Conservation (phyloP, 192 early-diverging fungal genomes). For the Coemansia sp. region DNA sequence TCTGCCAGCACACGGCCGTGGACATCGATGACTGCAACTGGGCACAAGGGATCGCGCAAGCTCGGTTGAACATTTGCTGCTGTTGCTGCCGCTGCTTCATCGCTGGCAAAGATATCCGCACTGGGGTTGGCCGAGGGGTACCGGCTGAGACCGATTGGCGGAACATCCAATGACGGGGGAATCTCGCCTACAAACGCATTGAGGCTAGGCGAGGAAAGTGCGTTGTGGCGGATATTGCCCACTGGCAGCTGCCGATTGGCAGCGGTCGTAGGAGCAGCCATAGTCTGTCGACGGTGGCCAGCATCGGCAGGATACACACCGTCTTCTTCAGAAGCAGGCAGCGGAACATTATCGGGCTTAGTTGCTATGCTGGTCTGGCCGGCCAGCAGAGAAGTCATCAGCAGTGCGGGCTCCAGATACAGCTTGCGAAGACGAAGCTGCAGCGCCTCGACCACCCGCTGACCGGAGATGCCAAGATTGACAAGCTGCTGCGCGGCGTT, state of each 20-base stretch:
- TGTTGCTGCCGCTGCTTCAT: not conserved
- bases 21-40: conserved; percentile 32
- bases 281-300: conserved; percentile 4
- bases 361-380: conserved; percentile 6
- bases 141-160: conserved; percentile 17
- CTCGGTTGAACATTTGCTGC: not conserved
- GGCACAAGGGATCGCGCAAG: conserved; percentile 9
- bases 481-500: conserved; percentile 33
- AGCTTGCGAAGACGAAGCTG: conserved; percentile 50
- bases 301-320: not conserved
- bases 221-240: not conserved
- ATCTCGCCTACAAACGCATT: conserved; percentile 21
- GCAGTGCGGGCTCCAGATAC: conserved; percentile 37
- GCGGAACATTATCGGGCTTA: not conserved
- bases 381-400: conserved; percentile 36
- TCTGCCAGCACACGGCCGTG: conserved; percentile 30
- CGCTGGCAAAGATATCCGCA: not conserved
- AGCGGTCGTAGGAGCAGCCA: not conserved
- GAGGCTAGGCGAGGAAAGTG: conserved; percentile 9
- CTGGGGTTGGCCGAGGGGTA: conserved; percentile 23
- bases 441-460: conserved; percentile 33
- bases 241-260: not conserved
- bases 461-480: conserved; percentile 28
- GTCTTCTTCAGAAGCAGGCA: not conserved
- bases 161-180: conserved; percentile 18